Percentiles rank a stretch among this genome's conserved stretches.
These are phyloP conservation scores for Phlebiopsis gigantea DNA, from an alignment of 768 basidiomycete genomes.

Conservation along the genomic window DNA sequence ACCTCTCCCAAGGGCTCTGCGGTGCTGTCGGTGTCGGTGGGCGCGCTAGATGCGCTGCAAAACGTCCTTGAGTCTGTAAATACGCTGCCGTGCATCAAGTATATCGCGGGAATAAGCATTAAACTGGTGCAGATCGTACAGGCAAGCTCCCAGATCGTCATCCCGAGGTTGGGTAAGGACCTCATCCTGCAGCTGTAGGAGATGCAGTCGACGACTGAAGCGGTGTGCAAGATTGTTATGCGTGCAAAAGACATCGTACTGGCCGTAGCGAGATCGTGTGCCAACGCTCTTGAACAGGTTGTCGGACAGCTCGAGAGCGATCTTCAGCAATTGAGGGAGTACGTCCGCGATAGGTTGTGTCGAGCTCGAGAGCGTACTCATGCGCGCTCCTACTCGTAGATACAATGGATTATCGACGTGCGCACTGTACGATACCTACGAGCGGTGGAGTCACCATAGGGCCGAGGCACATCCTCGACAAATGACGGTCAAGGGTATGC, in stretches of 20 bases:
- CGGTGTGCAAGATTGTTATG: neutral
- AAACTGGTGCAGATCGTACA: neutral
- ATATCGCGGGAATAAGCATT: neutral
- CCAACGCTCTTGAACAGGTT: neutral
- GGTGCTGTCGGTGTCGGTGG: too few species aligned
- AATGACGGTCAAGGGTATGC: neutral
- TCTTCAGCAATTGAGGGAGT: neutral
- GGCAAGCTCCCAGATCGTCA: neutral
- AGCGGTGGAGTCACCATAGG: too few species aligned
- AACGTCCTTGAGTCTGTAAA: neutral
- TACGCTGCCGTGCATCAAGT: slow-evolving; percentile 1
- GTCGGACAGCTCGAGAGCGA: neutral
- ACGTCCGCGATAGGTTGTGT: too few species aligned
- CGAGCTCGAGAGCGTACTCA: too few species aligned
- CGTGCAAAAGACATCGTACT: neutral
- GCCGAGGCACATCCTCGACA: too few species aligned
- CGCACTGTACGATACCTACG: too few species aligned
- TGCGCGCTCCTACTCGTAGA: too few species aligned
- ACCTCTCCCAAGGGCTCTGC: too few species aligned
- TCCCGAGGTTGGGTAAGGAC: too few species aligned
- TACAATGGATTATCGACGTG: too few species aligned
- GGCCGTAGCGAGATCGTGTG: neutral
- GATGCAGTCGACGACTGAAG: neutral
- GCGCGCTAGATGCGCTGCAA: too few species aligned
- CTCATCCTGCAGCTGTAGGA: too few species aligned